Conservation (phyloP, 352 stramenopile species). For the Globisporangium solare region DNA sequence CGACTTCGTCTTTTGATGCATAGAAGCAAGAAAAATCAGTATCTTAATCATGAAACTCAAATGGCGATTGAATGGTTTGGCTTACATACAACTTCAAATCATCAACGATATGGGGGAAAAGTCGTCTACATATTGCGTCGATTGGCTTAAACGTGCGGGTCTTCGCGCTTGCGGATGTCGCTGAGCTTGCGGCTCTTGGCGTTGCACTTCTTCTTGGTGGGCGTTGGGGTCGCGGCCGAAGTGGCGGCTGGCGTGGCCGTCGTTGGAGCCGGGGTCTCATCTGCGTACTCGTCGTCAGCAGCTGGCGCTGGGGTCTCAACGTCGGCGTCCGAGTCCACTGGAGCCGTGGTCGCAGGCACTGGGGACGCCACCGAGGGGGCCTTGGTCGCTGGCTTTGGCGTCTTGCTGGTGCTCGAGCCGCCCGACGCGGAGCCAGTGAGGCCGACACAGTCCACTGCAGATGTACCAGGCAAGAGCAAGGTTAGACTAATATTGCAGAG, state of each 20-base stretch:
- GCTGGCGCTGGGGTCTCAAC: neutral
- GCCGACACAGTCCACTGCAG: conserved; percentile 24
- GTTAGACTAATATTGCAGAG: neutral
- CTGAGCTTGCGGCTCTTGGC: neutral
- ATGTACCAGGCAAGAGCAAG: neutral
- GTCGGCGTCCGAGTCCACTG: neutral
- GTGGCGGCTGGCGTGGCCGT: conserved; percentile 10
- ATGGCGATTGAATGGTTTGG: too few relatives aligned
- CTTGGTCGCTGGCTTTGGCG: neutral
- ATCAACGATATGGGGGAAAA: neutral
- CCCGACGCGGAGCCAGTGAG: conserved; percentile 8
- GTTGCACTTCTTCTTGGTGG: neutral
- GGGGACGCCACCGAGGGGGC: neutral
- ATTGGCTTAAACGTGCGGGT: neutral
- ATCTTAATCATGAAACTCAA: too few relatives aligned
- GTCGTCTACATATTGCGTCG: too few relatives aligned
- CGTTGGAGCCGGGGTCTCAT: conserved; percentile 17
- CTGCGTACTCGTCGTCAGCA: conserved; percentile 3
- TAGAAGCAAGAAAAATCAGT: too few relatives aligned
- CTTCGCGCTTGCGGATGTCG: neutral
- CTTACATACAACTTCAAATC: neutral
- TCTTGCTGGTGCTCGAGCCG: conserved; percentile 4
- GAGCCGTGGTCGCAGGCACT: neutral
- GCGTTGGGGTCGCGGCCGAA: conserved; percentile 7
- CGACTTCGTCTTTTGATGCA: too few relatives aligned